phyloP scores from a whole-genome alignment of 495 filamentous ascomycete genomes.

The Penicillium herquei region DNA sequence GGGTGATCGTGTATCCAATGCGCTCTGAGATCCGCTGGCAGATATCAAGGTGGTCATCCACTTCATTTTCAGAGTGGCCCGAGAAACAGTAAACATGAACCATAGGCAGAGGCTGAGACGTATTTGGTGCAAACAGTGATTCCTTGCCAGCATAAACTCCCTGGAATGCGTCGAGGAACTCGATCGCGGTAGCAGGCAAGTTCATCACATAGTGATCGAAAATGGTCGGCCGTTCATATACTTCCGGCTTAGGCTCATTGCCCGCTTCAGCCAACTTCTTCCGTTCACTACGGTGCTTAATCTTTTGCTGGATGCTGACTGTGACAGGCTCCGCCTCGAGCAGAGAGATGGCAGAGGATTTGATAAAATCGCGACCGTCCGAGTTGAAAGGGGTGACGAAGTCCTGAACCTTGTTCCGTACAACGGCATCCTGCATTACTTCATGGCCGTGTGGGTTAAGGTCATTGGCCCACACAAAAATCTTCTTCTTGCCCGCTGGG shows the following conservation, averaged over 20 bases:
- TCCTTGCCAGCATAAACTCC: conserved; percentile 74
- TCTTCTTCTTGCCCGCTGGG: conserved; percentile 81
- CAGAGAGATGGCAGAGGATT: conserved; percentile 59
- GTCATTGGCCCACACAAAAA: conserved; percentile 97
- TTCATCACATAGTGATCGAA: conserved; percentile 97
- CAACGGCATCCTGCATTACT: conserved; percentile 66
- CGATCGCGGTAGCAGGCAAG: conserved; percentile 82
- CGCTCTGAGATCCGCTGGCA: conserved; percentile 65
- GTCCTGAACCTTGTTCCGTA: conserved; percentile 72
- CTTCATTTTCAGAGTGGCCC: conserved; percentile 69
- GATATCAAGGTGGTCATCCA: conserved; percentile 58
- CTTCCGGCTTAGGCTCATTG: conserved; percentile 13
- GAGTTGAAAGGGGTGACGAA: conserved; percentile 77
- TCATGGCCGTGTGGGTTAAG: conserved; percentile 86
- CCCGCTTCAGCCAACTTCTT: too few species aligned
- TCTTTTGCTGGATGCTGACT: conserved; percentile 38
- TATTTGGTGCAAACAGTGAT: conserved; percentile 60
- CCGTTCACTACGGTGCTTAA: conserved; percentile 4
- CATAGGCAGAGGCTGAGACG: conserved; percentile 63
- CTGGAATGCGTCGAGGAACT: conserved; percentile 81
- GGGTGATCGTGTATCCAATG: conserved; percentile 59
- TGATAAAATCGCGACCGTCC: conserved; percentile 82
- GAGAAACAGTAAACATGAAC: conserved; percentile 92
- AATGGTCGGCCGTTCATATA: conserved; percentile 57
- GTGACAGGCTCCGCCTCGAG: conserved; percentile 50